Base-by-base conservation (phyloP, 2,329 filamentous ascomycete genomes). In the Phialemoniopsis sp. region DNA sequence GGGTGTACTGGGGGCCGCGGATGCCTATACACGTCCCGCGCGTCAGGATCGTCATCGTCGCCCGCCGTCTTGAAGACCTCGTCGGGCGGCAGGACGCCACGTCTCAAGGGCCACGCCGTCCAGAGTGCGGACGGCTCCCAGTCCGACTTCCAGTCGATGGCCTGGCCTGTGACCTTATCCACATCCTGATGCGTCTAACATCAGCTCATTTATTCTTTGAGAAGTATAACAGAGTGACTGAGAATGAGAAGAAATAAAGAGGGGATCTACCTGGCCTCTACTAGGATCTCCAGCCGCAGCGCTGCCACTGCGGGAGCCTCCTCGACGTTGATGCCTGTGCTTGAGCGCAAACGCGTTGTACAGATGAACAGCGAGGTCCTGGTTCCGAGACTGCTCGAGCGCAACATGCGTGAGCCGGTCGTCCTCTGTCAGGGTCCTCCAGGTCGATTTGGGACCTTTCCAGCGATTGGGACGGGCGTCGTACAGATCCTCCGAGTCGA, bases 61-160 rank as follows among this genome's bases (percentile, higher is more conserved):
- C 57, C 56, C 44, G 57, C 55, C 43, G 59, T 65, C 47, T 66
- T 69, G 37, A 67, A 57, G 44, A 86, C 73, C 15, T 67, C 66
- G 13, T 70, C 66, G 13, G 67, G 63, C 2, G 86, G 87, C 8
- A 93, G 80, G 18, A 73, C 63, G 8, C 68, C 63, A 5, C 76
- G 68, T 15, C 71, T 70, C 53, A 94, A 59, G 5, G 91, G 91
- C 91, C 91, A 96, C 1, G 89, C 86, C 14, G 87, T 87, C 90
- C 91, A 96, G 5, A 56, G 47, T 42, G 74, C 78, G 1, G 76
- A 69, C 3, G 76, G 76, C 5, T 58, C 59, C 72, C 77, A 82
- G 33, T 62, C 48, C 3, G 40, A 46, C 4, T 55, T 46, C 28
- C 54, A 47, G 5, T 57, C 54, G 32, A 55, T 18, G 14, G 38